Evolutionary conservation across 2,329 filamentous ascomycete species (phyloP).

Genomic region (Claviceps humidiphila): DNA sequence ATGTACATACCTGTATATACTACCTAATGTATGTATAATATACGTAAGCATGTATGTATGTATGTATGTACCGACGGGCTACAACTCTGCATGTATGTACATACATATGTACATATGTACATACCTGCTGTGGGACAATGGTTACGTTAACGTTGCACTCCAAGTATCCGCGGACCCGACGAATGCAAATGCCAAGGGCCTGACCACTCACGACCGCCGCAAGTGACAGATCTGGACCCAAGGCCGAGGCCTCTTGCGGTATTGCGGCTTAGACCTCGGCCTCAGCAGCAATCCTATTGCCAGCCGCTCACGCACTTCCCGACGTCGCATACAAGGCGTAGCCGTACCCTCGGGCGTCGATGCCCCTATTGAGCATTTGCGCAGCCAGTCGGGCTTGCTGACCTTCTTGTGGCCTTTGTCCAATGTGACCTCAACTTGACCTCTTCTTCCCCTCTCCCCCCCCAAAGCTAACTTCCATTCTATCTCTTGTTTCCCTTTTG

Average conservation of each 20-base stretch:
- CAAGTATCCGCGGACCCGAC: background rate
- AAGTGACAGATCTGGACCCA: constrained; percentile 7
- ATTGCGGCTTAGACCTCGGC: constrained; percentile 10
- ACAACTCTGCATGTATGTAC: too few species aligned
- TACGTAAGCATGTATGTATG: too few species aligned
- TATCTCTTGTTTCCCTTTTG: background rate
- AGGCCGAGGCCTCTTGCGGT: background rate
- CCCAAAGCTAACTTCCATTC: background rate
- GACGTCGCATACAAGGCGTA: background rate
- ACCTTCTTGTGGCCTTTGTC: background rate
- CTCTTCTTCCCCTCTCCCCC: background rate
- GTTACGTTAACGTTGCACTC: too few species aligned
- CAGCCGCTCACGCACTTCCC: background rate
- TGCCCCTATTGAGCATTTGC: constrained; percentile 7
- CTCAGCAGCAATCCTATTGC: background rate
- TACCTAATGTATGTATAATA: too few species aligned
- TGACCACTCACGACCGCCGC: constrained; percentile 1
- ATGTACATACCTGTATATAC: too few species aligned
- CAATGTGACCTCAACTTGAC: background rate
- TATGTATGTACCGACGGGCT: too few species aligned
- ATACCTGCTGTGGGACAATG: too few species aligned
- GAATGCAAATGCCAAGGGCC: background rate
- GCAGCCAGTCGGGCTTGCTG: background rate
- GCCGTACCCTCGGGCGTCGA: constrained; percentile 4
- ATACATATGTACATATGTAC: too few species aligned